Percentiles rank a stretch among this genome's conserved stretches.
Conservation (phyloP, 495 filamentous ascomycete species). For the Umbilicaria muhlenbergii region DNA sequence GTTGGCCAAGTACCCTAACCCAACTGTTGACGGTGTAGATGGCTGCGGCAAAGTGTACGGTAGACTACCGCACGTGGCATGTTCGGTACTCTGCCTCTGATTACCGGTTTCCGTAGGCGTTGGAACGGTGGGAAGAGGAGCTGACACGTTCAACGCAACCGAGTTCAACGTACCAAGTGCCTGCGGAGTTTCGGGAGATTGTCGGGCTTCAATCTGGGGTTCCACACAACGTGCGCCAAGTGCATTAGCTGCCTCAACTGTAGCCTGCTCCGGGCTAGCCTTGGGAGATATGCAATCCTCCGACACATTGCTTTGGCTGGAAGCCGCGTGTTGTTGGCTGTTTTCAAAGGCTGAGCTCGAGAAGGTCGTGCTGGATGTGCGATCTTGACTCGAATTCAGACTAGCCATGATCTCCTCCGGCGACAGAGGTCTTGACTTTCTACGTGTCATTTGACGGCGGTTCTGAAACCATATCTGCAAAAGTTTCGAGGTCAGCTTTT, state of each 20-base stretch:
- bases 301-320: background rate
- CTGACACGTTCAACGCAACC: no score
- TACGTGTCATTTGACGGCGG: conserved; percentile 78
- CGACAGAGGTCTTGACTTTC: conserved; percentile 76
- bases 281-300: no score
- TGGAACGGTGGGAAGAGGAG: no score
- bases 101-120: no score
- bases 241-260: no score
- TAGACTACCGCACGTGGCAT: background rate
- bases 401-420: conserved; percentile 57
- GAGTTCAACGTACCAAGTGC: no score
- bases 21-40: background rate
- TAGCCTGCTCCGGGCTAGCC: no score
- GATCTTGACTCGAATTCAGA: conserved; percentile 7
- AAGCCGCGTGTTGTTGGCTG: conserved; percentile 4
- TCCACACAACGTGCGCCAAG: no score
- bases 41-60: background rate
- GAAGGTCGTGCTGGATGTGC: background rate
- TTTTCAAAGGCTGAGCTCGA: conserved; percentile 2
- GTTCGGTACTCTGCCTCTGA: no score
- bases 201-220: no score
- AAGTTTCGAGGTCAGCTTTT: background rate
- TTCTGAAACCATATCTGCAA: conserved; percentile 98
- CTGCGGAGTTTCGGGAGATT: no score
- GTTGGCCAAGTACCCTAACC: conserved; percentile 24